Conservation (phyloP, 805 yeast genomes). For the Candida fluviatilis region DNA sequence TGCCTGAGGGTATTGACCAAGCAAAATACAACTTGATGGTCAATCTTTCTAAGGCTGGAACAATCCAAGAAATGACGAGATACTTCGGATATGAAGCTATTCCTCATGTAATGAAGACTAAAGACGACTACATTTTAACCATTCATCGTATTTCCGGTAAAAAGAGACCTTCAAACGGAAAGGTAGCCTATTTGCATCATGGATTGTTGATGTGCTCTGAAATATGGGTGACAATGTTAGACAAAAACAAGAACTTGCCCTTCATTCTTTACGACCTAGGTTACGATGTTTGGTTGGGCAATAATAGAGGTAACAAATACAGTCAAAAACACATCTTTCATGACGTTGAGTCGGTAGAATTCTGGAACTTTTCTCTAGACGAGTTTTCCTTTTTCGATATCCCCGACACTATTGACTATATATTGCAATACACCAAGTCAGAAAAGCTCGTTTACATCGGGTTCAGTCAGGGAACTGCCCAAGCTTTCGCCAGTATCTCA, state of each 20-base stretch:
- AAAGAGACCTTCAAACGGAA: conserved; percentile 13
- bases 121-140: conserved; percentile 72
- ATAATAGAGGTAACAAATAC: conserved; percentile 64
- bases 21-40: conserved; percentile 27
- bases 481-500: conserved; percentile 79
- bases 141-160: conserved; percentile 54
- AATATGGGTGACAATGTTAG: conserved; percentile 53
- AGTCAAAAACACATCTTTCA: conserved; percentile 63
- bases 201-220: conserved; percentile 90
- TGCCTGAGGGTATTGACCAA: conserved; percentile 7
- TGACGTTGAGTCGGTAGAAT: conserved; percentile 39
- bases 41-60: conserved; percentile 42
- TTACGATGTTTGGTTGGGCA: conserved; percentile 91
- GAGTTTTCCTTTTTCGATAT: conserved; percentile 90
- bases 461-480: conserved; percentile 92
- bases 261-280: conserved; percentile 74
- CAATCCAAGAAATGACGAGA: conserved; percentile 62
- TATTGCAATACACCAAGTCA: conserved; percentile 46
- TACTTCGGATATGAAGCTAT: conserved; percentile 69
- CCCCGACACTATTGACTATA: conserved; percentile 76
- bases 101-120: conserved; percentile 72
- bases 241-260: conserved; percentile 50
- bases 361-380: conserved; percentile 90
- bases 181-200: conserved; percentile 80
- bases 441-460: conserved; percentile 67